Percentiles rank a stretch among this genome's conserved stretches.
These are phyloP conservation scores for Lasiosphaeria miniovina DNA, from an alignment of 495 filamentous ascomycete genomes.

Conservation along the genomic window DNA sequence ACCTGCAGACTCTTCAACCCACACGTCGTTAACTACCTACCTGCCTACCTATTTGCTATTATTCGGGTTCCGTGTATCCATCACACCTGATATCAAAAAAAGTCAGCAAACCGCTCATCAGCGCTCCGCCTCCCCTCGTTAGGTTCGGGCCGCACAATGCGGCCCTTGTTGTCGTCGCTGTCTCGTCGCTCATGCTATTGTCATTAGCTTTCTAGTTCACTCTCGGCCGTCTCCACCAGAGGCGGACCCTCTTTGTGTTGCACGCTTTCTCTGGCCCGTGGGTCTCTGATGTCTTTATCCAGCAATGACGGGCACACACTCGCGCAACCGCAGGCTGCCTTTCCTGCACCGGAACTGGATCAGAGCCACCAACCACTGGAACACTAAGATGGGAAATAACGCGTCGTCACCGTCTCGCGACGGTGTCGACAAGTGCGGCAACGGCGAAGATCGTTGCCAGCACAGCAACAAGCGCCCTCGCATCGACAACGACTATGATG, in stretches of 20 bases:
- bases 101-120: neutral
- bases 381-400: slow-evolving; percentile 42
- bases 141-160: neutral
- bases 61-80: too few relatives aligned
- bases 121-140: neutral
- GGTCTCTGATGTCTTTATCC: slow-evolving; percentile 11
- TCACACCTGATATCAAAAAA: neutral
- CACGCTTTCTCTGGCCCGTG: neutral
- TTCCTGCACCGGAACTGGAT: slow-evolving; percentile 40
- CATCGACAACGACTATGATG: slow-evolving; percentile 31
- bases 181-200: neutral
- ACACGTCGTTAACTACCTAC: too few relatives aligned
- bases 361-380: slow-evolving; percentile 27
- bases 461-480: slow-evolving; percentile 42
- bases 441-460: slow-evolving; percentile 21
- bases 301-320: slow-evolving; percentile 26
- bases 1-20: too few relatives aligned
- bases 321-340: slow-evolving; percentile 26
- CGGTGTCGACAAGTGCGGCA: slow-evolving; percentile 31
- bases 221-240: neutral
- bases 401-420: slow-evolving; percentile 30
- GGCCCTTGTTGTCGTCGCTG: neutral
- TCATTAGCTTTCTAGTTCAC: neutral
- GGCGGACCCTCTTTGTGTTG: neutral
- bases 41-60: too few relatives aligned